Evolutionary conservation across 1,284 basidiomycete genomes (phyloP).

Genomic region (Fistulina hepatica): DNA sequence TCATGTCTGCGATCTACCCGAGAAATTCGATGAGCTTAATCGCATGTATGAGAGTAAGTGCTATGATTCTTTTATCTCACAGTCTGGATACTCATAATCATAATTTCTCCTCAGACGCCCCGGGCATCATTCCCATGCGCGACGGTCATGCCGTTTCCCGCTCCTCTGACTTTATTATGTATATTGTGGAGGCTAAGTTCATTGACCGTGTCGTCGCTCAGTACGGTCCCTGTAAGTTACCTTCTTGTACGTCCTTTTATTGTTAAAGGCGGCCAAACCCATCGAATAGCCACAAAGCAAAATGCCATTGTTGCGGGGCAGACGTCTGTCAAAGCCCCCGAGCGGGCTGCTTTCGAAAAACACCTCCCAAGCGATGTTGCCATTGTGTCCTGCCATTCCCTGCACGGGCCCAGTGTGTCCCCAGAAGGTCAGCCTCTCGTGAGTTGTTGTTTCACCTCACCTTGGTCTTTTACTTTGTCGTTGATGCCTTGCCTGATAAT

Average conservation of each 20-base stretch:
- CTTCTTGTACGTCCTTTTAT: constrained; percentile 4
- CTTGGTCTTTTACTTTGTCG: constrained; percentile 1
- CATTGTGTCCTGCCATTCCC: constrained; percentile 89
- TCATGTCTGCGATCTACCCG: constrained; percentile 84
- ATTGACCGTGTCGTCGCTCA: constrained; percentile 77
- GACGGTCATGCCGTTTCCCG: constrained; percentile 82
- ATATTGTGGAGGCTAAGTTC: constrained; percentile 90
- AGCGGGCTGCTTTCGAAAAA: constrained; percentile 83
- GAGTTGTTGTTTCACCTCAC: constrained; percentile 8
- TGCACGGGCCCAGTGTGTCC: constrained; percentile 90
- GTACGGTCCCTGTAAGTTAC: constrained; percentile 78
- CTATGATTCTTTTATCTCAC: constrained; percentile 1
- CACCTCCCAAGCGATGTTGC: constrained; percentile 79
- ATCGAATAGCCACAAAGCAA: constrained; percentile 71
- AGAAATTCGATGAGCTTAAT: constrained; percentile 59
- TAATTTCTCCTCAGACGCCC: constrained; percentile 25
- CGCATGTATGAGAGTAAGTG: constrained; percentile 51
- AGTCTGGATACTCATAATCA: too few species aligned
- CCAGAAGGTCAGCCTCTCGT: constrained; percentile 90
- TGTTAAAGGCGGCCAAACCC: constrained; percentile 1
- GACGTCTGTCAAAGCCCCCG: constrained; percentile 95
- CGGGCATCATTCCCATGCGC: constrained; percentile 55
- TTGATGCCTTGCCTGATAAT: too few species aligned
- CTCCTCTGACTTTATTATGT: constrained; percentile 81
- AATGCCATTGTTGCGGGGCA: constrained; percentile 91